A percentile compares a stretch with the other conserved stretches of the same genome.
Evolutionary conservation across 768 basidiomycete species (phyloP).

Genomic region (Chlorophyllum brunneum): DNA sequence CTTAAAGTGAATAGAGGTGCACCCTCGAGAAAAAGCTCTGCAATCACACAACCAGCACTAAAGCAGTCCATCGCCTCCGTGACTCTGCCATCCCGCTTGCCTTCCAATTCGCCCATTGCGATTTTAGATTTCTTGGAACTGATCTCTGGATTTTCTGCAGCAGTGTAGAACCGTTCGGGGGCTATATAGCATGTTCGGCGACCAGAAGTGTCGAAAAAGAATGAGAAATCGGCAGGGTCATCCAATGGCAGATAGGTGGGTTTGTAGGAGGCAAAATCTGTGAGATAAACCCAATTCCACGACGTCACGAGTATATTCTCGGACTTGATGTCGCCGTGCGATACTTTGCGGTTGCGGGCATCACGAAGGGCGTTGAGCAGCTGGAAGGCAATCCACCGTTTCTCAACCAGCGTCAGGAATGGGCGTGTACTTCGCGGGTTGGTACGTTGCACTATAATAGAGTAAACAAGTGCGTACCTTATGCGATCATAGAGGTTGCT

Average conservation of each 20-base stretch:
- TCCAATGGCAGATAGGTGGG: constrained; percentile 94
- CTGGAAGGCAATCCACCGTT: constrained; percentile 98
- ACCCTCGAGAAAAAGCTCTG: constrained; percentile 94
- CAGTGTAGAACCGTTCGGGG: constrained; percentile 90
- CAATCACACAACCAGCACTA: constrained; percentile 90
- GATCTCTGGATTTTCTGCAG: constrained; percentile 62
- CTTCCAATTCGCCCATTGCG: constrained; percentile 50
- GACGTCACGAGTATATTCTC: constrained; percentile 96
- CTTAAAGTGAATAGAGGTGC: constrained; percentile 90
- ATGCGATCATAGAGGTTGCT: constrained; percentile 96
- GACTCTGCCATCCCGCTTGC: constrained; percentile 73
- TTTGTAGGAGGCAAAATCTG: constrained; percentile 95
- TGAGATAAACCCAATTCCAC: constrained; percentile 92
- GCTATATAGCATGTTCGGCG: constrained; percentile 94
- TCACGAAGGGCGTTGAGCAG: constrained; percentile 81
- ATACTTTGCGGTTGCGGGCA: constrained; percentile 78
- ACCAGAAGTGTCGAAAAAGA: constrained; percentile 95
- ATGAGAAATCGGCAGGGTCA: constrained; percentile 96
- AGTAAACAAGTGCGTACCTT: constrained; percentile 53
- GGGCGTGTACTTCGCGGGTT: constrained; percentile 75
- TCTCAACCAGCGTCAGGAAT: constrained; percentile 87
- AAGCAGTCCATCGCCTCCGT: constrained; percentile 99
- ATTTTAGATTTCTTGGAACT: constrained; percentile 62
- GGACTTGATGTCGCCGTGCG: constrained; percentile 97
- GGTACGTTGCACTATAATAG: not conserved